Percentiles rank a stretch among this genome's conserved stretches.
phyloP scores from a whole-genome alignment of 1,139 yeast species.

The Saccharomyces uvarum region DNA sequence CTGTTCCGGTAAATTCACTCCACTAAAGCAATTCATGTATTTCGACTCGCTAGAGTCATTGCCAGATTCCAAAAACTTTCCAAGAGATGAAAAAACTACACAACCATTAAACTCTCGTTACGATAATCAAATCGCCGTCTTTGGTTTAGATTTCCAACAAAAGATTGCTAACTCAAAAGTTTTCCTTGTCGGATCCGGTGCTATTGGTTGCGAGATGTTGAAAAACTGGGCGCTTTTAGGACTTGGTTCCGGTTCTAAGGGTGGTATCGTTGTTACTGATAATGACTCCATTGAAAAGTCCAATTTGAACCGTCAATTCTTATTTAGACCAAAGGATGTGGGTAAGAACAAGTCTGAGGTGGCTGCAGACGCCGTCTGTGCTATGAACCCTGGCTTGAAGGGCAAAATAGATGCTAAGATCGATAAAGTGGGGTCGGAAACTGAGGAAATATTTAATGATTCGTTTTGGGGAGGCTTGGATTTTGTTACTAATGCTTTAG shows the following conservation, averaged over 20 bases:
- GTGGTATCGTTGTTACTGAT: conserved; percentile 80
- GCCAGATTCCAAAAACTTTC: conserved; percentile 50
- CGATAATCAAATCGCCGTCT: conserved; percentile 89
- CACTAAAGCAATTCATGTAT: conserved; percentile 83
- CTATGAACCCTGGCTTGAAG: conserved; percentile 74
- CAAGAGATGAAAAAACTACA: conserved; percentile 64
- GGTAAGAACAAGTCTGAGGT: conserved; percentile 86
- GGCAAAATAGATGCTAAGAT: conserved; percentile 70
- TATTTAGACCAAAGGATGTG: conserved; percentile 90
- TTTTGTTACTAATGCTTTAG: conserved; percentile 91
- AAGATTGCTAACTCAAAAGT: conserved; percentile 67
- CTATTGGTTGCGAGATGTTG: conserved; percentile 98
- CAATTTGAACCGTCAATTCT: conserved; percentile 89
- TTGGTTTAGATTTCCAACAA: conserved; percentile 73
- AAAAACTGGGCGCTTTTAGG: conserved; percentile 98
- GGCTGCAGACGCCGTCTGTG: conserved; percentile 76
- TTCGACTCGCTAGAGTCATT: conserved; percentile 90
- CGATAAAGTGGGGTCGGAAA: conserved; percentile 90
- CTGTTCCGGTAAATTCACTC: conserved; percentile 87
- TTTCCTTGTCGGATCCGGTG: conserved; percentile 95
- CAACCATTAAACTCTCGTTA: conserved; percentile 76
- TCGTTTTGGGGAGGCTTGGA: conserved; percentile 80
- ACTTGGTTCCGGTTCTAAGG: conserved; percentile 82
- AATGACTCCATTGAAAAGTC: conserved; percentile 93
- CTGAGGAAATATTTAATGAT: conserved; percentile 80